Percentiles rank a stretch among this genome's conserved stretches.
These are phyloP conservation scores for Clitopilus hobsonii DNA, from an alignment of 768 basidiomycete genomes.

Conservation along the genomic window DNA sequence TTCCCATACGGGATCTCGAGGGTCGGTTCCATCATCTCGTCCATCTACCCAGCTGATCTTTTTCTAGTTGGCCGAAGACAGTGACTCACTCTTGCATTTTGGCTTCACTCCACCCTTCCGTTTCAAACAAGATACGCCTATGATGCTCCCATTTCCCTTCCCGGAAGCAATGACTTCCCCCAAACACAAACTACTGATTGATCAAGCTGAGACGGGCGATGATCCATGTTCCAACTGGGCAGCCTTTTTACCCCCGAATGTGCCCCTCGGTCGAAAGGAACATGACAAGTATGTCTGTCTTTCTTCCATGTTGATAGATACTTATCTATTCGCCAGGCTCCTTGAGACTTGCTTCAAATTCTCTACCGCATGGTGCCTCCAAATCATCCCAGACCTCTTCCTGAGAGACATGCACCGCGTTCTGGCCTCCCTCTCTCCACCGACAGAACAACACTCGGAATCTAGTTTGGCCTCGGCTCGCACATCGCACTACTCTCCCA, in stretches of 20 bases:
- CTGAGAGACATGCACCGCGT: constrained; percentile 43
- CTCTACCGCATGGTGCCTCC: constrained; percentile 44
- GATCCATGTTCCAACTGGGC: constrained; percentile 48
- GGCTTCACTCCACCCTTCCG: constrained; percentile 40
- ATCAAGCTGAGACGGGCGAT: constrained; percentile 33
- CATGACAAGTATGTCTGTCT: constrained; percentile 39
- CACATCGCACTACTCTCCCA: constrained; percentile 61
- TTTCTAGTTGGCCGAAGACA: constrained; percentile 27
- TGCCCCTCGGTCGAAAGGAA: constrained; percentile 36
- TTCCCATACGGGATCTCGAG: constrained; percentile 34
- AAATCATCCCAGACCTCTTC: constrained; percentile 44
- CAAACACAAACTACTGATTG: constrained; percentile 35
- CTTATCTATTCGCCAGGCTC: constrained; percentile 20
- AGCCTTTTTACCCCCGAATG: constrained; percentile 36
- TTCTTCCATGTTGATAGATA: background rate
- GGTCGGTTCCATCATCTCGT: constrained; percentile 19
- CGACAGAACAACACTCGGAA: background rate
- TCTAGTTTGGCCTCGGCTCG: constrained; percentile 29
- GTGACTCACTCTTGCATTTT: constrained; percentile 29
- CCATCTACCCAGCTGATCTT: background rate
- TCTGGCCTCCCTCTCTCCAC: constrained; percentile 24
- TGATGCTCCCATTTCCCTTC: constrained; percentile 22
- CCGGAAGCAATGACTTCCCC: constrained; percentile 29
- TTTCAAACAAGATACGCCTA: constrained; percentile 24
- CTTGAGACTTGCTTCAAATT: constrained; percentile 46